phyloP scores from a whole-genome alignment of 495 filamentous ascomycete genomes.

The Trichoderma reesei region DNA sequence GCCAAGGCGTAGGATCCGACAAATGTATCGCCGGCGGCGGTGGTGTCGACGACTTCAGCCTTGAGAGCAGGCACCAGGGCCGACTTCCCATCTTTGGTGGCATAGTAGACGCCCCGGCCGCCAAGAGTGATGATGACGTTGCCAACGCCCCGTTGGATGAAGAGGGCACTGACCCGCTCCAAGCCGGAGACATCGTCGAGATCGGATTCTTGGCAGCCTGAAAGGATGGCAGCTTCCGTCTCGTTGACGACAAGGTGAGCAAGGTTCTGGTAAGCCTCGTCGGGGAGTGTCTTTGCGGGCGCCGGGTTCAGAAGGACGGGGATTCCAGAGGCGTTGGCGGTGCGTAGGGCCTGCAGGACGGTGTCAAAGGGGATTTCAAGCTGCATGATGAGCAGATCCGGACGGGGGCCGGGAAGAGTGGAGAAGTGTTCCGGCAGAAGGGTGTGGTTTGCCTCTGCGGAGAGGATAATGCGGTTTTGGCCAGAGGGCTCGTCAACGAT shows the following conservation, averaged over 20 bases:
- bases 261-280: slow-evolving; percentile 56
- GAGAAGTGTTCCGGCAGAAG: slow-evolving; percentile 20
- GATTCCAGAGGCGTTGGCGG: slow-evolving; percentile 40
- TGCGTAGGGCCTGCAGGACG: slow-evolving; percentile 52
- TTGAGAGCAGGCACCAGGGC: slow-evolving; percentile 46
- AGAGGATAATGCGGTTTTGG: slow-evolving; percentile 80
- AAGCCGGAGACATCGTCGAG: slow-evolving; percentile 38
- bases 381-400: slow-evolving; percentile 74
- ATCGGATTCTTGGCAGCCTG: slow-evolving; percentile 29
- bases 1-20: slow-evolving; percentile 77
- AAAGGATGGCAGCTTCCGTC: slow-evolving; percentile 72
- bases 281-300: slow-evolving; percentile 61
- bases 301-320: slow-evolving; percentile 76
- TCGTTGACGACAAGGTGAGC: slow-evolving; percentile 83
- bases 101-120: slow-evolving; percentile 58
- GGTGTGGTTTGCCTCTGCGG: slow-evolving; percentile 66
- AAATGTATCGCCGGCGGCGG: slow-evolving; percentile 90
- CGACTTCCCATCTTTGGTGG: slow-evolving; percentile 28
- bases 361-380: slow-evolving; percentile 73
- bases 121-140: slow-evolving; percentile 81
- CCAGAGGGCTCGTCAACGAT: slow-evolving; percentile 69
- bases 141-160: slow-evolving; percentile 57
- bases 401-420: slow-evolving; percentile 23
- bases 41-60: slow-evolving; percentile 79
- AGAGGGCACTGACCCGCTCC: slow-evolving; percentile 40